phyloP scores from a whole-genome alignment of 805 yeast species.

The Metschnikowia colocasiae region DNA sequence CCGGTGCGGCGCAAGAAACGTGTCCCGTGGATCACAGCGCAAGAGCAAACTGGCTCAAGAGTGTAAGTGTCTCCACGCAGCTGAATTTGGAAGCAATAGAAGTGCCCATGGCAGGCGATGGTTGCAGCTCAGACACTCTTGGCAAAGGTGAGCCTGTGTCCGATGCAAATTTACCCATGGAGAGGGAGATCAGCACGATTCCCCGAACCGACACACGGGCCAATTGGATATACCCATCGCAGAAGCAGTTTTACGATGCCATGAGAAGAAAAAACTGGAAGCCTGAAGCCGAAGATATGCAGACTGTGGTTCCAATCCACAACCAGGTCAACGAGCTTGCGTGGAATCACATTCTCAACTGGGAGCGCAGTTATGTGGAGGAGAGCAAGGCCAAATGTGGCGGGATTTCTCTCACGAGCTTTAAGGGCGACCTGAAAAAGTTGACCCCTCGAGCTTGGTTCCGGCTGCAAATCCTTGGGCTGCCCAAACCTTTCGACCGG shows the following conservation, averaged over 20 bases:
- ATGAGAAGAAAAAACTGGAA: conserved; percentile 89
- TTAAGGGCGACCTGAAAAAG: conserved; percentile 83
- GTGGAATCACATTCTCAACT: conserved; percentile 75
- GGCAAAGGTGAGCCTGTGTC: conserved; percentile 27
- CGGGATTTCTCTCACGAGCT: conserved; percentile 78
- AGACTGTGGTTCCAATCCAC: conserved; percentile 88
- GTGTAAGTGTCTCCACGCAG: conserved; percentile 25
- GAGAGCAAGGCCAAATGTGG: conserved; percentile 57
- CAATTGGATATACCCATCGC: conserved; percentile 95
- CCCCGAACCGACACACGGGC: conserved; percentile 62
- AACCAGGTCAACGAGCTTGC: conserved; percentile 91
- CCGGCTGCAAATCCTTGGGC: conserved; percentile 62
- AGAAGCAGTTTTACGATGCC: conserved; percentile 90
- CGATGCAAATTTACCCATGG: conserved; percentile 51
- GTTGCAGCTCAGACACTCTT: conserved; percentile 47
- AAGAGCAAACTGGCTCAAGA: conserved; percentile 52
- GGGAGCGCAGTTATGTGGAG: conserved; percentile 68
- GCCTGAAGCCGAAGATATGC: conserved; percentile 80
- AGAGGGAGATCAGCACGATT: conserved; percentile 73
- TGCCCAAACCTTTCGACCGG: conserved; percentile 84
- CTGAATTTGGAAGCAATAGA: conserved; percentile 40
- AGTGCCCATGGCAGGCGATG: conserved; percentile 13
- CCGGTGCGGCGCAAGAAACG: neutral
- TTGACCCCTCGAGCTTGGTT: conserved; percentile 82
- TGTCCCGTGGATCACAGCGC: conserved; percentile 74